Conservation (phyloP, 2,329 filamentous ascomycete genomes). For the Monosporascus sp. region DNA sequence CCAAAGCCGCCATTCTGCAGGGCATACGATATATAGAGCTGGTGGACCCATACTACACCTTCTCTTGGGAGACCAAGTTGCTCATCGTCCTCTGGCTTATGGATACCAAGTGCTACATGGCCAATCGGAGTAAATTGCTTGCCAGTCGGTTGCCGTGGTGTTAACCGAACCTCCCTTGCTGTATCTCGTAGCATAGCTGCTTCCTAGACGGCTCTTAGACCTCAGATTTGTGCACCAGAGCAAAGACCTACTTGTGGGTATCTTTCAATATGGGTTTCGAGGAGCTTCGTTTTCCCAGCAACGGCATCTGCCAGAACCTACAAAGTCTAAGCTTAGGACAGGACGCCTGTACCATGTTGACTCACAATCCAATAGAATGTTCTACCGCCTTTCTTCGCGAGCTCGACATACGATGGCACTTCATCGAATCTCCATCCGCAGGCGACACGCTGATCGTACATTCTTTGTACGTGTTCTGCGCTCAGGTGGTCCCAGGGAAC, state of each 20-base stretch:
- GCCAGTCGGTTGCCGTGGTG: slow-evolving; percentile 24
- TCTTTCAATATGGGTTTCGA: slow-evolving; percentile 24
- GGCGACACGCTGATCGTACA: slow-evolving; percentile 38
- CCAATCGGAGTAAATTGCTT: slow-evolving; percentile 33
- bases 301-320: slow-evolving; percentile 27
- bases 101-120: slow-evolving; percentile 33
- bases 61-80: slow-evolving; percentile 25
- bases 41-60: slow-evolving; percentile 34
- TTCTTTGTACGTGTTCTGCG: slow-evolving; percentile 33
- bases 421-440: slow-evolving; percentile 40
- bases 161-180: slow-evolving; percentile 23
- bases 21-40: slow-evolving; percentile 35
- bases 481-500: slow-evolving; percentile 40
- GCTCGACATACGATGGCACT: slow-evolving; percentile 31
- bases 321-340: slow-evolving; percentile 1
- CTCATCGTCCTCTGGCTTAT: slow-evolving; percentile 24
- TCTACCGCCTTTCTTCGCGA: slow-evolving; percentile 30
- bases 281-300: slow-evolving; percentile 22
- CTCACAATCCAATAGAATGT: slow-evolving; percentile 35
- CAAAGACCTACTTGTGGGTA: slow-evolving; percentile 25
- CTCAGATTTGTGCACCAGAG: background rate
- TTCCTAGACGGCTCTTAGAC: slow-evolving; percentile 22
- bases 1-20: slow-evolving; percentile 33
- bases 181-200: slow-evolving; percentile 29
- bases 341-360: slow-evolving; percentile 1